phyloP scores from a whole-genome alignment of 1,139 yeast species.

The Yamadazyma pseudoaaseri region DNA sequence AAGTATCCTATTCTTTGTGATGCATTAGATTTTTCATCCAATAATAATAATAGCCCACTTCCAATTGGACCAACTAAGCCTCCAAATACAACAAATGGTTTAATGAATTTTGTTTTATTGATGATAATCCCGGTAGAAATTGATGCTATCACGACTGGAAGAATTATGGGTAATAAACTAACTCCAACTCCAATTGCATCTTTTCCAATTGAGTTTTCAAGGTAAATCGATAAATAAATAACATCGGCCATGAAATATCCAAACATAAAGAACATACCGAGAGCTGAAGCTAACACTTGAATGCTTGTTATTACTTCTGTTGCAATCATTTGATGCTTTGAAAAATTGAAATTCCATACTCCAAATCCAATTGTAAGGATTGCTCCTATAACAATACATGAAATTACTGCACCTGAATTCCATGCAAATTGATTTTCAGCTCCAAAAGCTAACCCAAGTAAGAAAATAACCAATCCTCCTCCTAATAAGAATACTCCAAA shows the following conservation, averaged over 20 bases:
- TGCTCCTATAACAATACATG: slow-evolving; percentile 46
- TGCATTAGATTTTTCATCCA: slow-evolving; percentile 27
- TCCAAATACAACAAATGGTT: slow-evolving; percentile 29
- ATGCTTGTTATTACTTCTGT: slow-evolving; percentile 21
- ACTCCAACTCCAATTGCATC: slow-evolving; percentile 39
- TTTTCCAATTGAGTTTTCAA: slow-evolving; percentile 33
- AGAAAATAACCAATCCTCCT: slow-evolving; percentile 43
- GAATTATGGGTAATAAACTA: slow-evolving; percentile 33
- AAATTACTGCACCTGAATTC: slow-evolving; percentile 50
- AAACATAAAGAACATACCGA: slow-evolving; percentile 22
- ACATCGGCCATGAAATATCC: slow-evolving; percentile 7
- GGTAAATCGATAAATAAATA: slow-evolving; percentile 32
- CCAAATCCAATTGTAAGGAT: slow-evolving; percentile 16
- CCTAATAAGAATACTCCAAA: slow-evolving; percentile 47
- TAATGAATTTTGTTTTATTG: slow-evolving; percentile 28
- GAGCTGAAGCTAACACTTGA: slow-evolving; percentile 23
- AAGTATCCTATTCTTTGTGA: slow-evolving; percentile 33
- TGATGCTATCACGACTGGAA: slow-evolving; percentile 33
- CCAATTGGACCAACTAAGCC: slow-evolving; percentile 30
- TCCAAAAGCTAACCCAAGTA: slow-evolving; percentile 38
- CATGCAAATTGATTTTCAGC: slow-evolving; percentile 45
- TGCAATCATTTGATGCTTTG: slow-evolving; percentile 27
- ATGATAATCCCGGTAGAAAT: slow-evolving; percentile 28
- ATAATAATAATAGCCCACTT: slow-evolving; percentile 29
- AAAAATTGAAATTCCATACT: slow-evolving; percentile 25